A percentile compares a stretch with the other conserved stretches of the same genome.
Conservation (phyloP, 345 rosid species). For the Syzygium aqueum region DNA sequence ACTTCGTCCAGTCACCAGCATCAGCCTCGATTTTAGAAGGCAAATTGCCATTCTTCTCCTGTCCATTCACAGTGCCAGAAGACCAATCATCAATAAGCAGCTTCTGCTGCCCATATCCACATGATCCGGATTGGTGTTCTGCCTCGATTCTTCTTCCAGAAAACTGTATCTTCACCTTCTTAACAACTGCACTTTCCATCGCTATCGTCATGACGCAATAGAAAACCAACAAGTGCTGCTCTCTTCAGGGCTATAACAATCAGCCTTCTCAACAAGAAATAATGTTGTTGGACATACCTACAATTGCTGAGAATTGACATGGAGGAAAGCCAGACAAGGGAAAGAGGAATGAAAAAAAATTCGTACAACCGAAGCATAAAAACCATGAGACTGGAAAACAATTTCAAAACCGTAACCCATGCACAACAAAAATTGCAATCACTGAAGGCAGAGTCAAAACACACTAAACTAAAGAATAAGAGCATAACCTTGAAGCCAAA, state of each 20-base stretch:
- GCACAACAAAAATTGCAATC: background rate
- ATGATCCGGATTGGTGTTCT: slow-evolving; percentile 7
- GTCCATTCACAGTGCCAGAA: background rate
- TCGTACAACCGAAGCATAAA: background rate
- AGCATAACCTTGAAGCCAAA: background rate
- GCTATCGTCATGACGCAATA: slow-evolving; percentile 24
- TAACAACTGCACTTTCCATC: slow-evolving; percentile 20
- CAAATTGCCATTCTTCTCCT: slow-evolving; percentile 1
- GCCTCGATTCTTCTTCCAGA: slow-evolving; percentile 27
- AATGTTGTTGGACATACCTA: background rate
- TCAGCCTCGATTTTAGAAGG: slow-evolving; percentile 4
- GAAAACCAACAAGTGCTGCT: background rate
- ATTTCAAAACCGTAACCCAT: background rate
- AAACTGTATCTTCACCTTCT: slow-evolving; percentile 54
- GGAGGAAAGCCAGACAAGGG: background rate
- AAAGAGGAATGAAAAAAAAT: background rate
- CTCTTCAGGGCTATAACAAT: background rate
- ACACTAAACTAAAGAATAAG: background rate
- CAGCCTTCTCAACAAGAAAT: background rate
- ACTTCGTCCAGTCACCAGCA: background rate
- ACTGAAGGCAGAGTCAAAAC: background rate
- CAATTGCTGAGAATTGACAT: background rate
- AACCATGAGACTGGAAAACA: background rate
- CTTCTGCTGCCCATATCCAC: slow-evolving; percentile 8
- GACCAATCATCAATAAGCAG: slow-evolving; percentile 4